Base-by-base conservation (phyloP, 176 grass and related monocot genomes). In the Phoenix roebelenii region DNA sequence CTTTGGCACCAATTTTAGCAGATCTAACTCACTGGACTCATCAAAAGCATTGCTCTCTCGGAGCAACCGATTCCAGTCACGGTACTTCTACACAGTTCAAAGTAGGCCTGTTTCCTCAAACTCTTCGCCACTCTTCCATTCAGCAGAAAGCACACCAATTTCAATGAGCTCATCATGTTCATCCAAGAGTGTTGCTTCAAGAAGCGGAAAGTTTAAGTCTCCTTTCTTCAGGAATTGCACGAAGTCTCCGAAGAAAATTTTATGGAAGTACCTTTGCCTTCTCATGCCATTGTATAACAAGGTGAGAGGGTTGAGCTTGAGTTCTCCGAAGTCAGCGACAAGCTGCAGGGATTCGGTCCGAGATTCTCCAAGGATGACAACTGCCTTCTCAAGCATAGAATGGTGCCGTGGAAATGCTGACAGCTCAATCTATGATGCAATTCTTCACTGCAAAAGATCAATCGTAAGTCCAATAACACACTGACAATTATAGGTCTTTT, bases 401-500 rank as follows among this genome's bases (percentile, higher is more conserved):
- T 88, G 83, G 83, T 88, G 77, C 70, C 83, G 88, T 23, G 78
- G 86, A 57, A 84, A 90, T 68, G 83, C 83, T 5, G 86, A 90
- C 49, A 87, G 74, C 49, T 87, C 83, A 25, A 84, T 96, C 63
- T 59, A 72, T 55, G 92, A 96, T 60, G 92, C 92, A 57, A 90
- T 96, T 75, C 74, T 96, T 25, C 81, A 96, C 74, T 96, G 92
- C 83, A 96, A 90, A 77, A 90, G 63, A 16, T 96, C 92, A 26
- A 75, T 85, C 50, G 87, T 88, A 61, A 74, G 83, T 76, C 57
- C 64, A 22, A 17, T 2, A 7, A 5, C 22, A 25, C 23, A 52
- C 16, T 10, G 59, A n/a, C 20, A 80, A 29, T 28, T 68, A 44
- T 44, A 10, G 35, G 9, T 5, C 35, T 44, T 12, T 10, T 39